Evolutionary conservation across 192 early-diverging fungal species (phyloP), one percentile per base, ranked within the genome.

Genomic region (Thoreauomyces humboldtii): DNA sequence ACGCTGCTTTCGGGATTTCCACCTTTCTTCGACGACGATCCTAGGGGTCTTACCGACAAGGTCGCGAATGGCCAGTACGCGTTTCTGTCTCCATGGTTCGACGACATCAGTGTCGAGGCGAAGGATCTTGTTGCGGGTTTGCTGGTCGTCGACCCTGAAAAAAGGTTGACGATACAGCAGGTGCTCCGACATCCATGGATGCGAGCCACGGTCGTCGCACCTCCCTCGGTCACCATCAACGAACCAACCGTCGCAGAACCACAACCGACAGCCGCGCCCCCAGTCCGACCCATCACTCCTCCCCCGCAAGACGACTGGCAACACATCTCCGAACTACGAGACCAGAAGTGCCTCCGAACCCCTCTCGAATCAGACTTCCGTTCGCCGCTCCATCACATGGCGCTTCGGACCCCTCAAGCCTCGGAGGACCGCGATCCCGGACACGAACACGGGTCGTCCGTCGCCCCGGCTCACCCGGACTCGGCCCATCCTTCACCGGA

Each of bases 31-130:
- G 81, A 61, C 34, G 62, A 62, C 37, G 60, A 57, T 19, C 51
- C 65, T 3, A 55, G 69, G 0, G 68, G 55, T 19, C 71, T 94
- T 48, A 89, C 89, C 7, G 86, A 89, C 73, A 94, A 94, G 73
- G 90, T 98, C 14, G 86, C 88, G 1, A 78, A 83, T 46, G 94
- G 94, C 17, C 79, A 91, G 59, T 96, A 85, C 70, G 81, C 86
- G 31, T 98, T 92, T 57, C 77, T 92, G 34, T 86, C 84, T 51
- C 91, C 91, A 31, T 92, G 93, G 91, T 98, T 93, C 94, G 90
- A 92, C 75, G 69, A 84, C n/a, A 89, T 98, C 28, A 87, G 87
- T 19, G 63, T 32, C 31, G 61, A 70, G 46, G 88, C 84, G 12
- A 65, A 79, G 42, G 69, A 83, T 19, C 51, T 81, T 3, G 59